Conservation (phyloP, 2,329 filamentous ascomycete genomes). For the Bipolaris zeicola region DNA sequence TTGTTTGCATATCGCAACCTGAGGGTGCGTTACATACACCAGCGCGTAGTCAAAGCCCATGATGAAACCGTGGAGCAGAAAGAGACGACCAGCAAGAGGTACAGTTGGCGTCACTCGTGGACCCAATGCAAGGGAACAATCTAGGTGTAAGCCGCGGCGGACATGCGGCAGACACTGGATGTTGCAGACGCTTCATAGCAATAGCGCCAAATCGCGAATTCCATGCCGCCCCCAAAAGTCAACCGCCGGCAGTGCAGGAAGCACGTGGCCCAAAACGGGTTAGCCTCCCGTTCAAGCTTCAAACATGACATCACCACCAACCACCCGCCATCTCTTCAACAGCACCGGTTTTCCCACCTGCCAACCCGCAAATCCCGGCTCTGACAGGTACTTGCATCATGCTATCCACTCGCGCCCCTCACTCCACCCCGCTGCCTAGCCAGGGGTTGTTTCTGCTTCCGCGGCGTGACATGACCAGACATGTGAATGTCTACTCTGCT, state of each 20-base stretch:
- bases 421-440: background rate
- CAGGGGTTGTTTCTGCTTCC: background rate
- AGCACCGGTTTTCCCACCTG: background rate
- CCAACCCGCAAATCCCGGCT: background rate
- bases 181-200: constrained; percentile 11
- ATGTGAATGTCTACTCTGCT: constrained; percentile 8
- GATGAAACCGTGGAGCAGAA: constrained; percentile 19
- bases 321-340: constrained; percentile 12
- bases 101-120: constrained; percentile 21
- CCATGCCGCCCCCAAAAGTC: constrained; percentile 4
- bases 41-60: constrained; percentile 68
- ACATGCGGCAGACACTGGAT: constrained; percentile 19
- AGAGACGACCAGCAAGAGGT: constrained; percentile 17
- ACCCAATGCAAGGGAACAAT: constrained; percentile 23
- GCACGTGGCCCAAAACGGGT: constrained; percentile 15
- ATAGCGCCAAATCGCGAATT: constrained; percentile 10
- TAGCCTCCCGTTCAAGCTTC: constrained; percentile 26
- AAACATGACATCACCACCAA: constrained; percentile 37
- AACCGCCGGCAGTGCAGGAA: constrained; percentile 6
- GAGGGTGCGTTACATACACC: constrained; percentile 56
- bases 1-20: background rate
- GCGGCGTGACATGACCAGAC: constrained; percentile 3
- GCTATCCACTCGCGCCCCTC: constrained; percentile 1
- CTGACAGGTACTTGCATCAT: constrained; percentile 16
- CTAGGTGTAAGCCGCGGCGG: constrained; percentile 29